Evolutionary conservation across 139 green algal genomes (phyloP).

Genomic region (Micractinium conductrix): DNA sequence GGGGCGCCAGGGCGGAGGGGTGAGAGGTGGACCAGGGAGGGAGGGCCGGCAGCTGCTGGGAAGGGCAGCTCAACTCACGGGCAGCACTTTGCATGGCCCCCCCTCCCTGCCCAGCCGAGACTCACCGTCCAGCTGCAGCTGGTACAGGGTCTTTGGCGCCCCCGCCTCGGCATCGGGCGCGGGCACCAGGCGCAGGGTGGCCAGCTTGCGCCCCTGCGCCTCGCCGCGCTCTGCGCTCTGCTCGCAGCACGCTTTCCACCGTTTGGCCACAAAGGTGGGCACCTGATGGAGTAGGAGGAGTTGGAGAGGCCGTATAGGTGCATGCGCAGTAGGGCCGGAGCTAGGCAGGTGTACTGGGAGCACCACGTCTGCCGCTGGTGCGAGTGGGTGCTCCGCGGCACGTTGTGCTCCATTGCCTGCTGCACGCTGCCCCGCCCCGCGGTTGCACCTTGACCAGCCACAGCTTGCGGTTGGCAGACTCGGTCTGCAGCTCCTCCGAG

Average conservation of each 20-base stretch:
- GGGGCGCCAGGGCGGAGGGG: not conserved
- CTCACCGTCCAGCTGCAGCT: slow-evolving; percentile 25
- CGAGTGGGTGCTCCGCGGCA: too few species aligned
- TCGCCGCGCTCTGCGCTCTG: slow-evolving; percentile 35
- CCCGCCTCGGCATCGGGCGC: not conserved
- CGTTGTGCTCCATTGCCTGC: not conserved
- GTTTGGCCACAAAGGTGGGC: slow-evolving; percentile 58
- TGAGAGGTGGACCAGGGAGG: not conserved
- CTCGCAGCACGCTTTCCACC: slow-evolving; percentile 49
- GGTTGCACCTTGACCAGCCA: slow-evolving; percentile 56
- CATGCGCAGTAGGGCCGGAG: not conserved
- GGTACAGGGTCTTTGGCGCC: slow-evolving; percentile 7
- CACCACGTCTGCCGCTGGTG: too few species aligned
- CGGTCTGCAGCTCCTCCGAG: not conserved
- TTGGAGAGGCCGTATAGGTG: not conserved
- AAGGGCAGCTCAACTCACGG: not conserved
- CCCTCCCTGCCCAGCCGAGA: not conserved
- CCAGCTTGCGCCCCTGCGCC: slow-evolving; percentile 34
- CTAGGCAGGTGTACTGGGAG: not conserved
- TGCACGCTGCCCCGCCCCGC: not conserved
- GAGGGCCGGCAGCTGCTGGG: not conserved
- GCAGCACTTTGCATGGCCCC: not conserved
- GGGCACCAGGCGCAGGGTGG: slow-evolving; percentile 21
- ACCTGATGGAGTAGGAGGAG: slow-evolving; percentile 39
- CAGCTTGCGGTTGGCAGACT: slow-evolving; percentile 38